Conservation (phyloP, 1,284 basidiomycete species). For the Coniferiporia sulphurascens region DNA sequence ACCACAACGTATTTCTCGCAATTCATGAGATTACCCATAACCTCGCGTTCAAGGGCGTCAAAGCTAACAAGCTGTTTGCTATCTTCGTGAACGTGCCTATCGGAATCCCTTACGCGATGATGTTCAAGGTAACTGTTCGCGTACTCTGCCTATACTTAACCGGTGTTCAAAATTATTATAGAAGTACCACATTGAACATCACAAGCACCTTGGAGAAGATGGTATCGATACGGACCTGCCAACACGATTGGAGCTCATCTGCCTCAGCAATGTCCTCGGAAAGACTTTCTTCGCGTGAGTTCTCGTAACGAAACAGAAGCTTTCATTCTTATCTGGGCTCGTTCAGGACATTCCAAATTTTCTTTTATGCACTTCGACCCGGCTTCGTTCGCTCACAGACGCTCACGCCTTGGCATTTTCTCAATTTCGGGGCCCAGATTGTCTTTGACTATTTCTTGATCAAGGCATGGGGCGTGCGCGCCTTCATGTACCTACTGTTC, state of each 20-base stretch:
- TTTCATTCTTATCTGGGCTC: not conserved
- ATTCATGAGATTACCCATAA: conserved; percentile 99
- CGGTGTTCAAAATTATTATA: conserved; percentile 27
- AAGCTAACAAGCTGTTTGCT: conserved; percentile 82
- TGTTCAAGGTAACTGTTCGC: conserved; percentile 74
- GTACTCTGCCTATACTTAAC: not conserved
- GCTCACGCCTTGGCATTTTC: conserved; percentile 78
- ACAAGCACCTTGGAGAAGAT: conserved; percentile 94
- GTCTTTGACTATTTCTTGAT: conserved; percentile 71
- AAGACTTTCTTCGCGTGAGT: conserved; percentile 96
- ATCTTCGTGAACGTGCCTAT: conserved; percentile 92
- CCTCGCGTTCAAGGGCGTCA: conserved; percentile 83
- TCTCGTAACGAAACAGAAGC: not conserved
- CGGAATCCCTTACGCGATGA: conserved; percentile 90
- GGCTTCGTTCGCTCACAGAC: conserved; percentile 88
- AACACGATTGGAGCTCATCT: conserved; percentile 77
- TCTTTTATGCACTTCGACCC: conserved; percentile 96
- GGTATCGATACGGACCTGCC: conserved; percentile 95
- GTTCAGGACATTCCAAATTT: conserved; percentile 90
- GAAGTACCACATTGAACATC: conserved; percentile 92
- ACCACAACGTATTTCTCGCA: conserved; percentile 96
- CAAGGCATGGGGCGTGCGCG: conserved; percentile 51
- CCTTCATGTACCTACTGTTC: conserved; percentile 80
- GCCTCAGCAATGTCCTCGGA: conserved; percentile 92
- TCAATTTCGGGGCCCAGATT: conserved; percentile 74